These are phyloP conservation scores for Paecilomyces sp. DNA, from an alignment of 2,329 filamentous ascomycete genomes.

Conservation along the genomic window DNA sequence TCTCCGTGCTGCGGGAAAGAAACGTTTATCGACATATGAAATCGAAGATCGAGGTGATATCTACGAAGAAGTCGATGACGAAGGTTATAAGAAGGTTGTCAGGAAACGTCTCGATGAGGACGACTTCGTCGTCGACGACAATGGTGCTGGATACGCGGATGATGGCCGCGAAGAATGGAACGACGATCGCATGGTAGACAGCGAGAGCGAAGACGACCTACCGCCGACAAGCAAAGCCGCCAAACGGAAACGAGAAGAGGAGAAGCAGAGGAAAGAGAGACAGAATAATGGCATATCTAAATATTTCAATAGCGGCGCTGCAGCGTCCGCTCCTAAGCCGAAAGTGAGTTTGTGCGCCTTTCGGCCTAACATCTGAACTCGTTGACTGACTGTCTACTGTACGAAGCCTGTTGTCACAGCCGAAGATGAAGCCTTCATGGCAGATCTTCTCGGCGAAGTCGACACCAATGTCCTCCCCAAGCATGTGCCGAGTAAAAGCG, in stretches of 20 bases:
- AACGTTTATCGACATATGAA: constrained; percentile 78
- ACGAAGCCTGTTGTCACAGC: constrained; percentile 66
- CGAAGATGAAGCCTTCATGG: constrained; percentile 83
- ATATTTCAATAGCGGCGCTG: constrained; percentile 77
- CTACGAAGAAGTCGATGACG: constrained; percentile 95
- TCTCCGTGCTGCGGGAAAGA: constrained; percentile 83
- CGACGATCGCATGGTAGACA: constrained; percentile 49
- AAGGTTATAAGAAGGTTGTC: constrained; percentile 94
- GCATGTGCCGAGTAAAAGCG: constrained; percentile 50
- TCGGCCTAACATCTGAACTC: background rate
- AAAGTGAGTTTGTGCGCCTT: constrained; percentile 54
- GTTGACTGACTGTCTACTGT: constrained; percentile 16
- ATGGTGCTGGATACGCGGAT: constrained; percentile 93
- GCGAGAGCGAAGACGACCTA: constrained; percentile 70
- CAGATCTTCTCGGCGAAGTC: constrained; percentile 76
- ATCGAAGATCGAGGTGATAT: constrained; percentile 75
- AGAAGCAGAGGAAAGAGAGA: constrained; percentile 75
- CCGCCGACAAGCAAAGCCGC: constrained; percentile 55
- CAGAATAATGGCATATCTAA: constrained; percentile 89
- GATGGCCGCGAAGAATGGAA: constrained; percentile 94
- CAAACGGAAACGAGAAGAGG: constrained; percentile 83
- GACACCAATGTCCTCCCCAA: constrained; percentile 64
- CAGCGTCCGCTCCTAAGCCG: constrained; percentile 58
- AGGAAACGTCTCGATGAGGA: constrained; percentile 82
- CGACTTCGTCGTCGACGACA: constrained; percentile 98